Conservation (phyloP, 371 early-diverging fungal genomes). For the Smittium culicis region DNA sequence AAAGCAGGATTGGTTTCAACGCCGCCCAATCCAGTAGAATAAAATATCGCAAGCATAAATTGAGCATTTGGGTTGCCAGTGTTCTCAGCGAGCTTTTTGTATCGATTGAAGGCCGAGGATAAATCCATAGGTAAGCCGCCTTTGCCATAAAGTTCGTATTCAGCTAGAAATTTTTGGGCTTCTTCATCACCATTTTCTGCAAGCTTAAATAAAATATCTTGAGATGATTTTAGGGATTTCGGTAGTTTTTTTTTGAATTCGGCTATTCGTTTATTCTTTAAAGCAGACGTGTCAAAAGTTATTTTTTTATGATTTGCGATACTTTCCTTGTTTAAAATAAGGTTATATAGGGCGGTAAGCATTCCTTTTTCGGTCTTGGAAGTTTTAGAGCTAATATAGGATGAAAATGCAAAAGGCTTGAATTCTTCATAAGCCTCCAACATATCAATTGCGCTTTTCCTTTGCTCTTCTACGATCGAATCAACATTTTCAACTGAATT, state of each 20-base stretch:
- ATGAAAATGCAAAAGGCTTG: too few relatives aligned
- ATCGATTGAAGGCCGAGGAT: constrained; percentile 42
- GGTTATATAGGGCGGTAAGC: too few relatives aligned
- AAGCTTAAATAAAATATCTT: constrained; percentile 14
- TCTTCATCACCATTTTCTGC: constrained; percentile 30
- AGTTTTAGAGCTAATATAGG: too few relatives aligned
- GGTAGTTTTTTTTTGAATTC: constrained; percentile 6
- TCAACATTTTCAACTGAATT: too few relatives aligned
- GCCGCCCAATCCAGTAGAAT: constrained; percentile 76
- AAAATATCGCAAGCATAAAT: constrained; percentile 72
- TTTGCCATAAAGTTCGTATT: constrained; percentile 41
- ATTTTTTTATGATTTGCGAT: too few relatives aligned
- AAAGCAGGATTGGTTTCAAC: constrained; percentile 32
- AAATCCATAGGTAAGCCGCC: constrained; percentile 43
- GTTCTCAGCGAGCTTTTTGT: constrained; percentile 37
- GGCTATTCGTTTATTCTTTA: neutral
- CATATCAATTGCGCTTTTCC: too few relatives aligned
- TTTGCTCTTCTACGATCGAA: too few relatives aligned
- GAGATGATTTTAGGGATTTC: constrained; percentile 9
- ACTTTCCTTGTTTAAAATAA: too few relatives aligned
- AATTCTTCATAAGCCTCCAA: too few relatives aligned
- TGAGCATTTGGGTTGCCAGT: constrained; percentile 76
- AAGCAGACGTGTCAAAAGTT: too few relatives aligned
- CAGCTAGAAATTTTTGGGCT: constrained; percentile 33
- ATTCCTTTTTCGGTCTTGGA: too few relatives aligned